phyloP scores from a whole-genome alignment of 176 grass and related monocot species.

The Coix lacrymajobi region DNA sequence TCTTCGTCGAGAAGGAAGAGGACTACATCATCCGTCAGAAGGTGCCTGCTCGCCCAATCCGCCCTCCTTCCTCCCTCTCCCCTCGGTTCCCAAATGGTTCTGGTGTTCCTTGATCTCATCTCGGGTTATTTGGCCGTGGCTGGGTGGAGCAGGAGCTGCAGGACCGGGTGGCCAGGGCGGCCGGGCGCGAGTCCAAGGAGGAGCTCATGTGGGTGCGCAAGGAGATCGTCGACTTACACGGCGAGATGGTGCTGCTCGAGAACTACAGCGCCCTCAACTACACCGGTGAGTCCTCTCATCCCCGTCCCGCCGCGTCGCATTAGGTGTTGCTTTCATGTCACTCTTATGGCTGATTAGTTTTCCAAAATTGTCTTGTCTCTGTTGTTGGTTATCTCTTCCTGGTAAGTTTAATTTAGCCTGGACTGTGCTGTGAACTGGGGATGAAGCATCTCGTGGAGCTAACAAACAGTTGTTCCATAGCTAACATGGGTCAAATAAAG shows the following conservation, averaged over 20 bases:
- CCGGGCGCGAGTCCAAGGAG: slow-evolving; percentile 54
- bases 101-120: slow-evolving; percentile 25
- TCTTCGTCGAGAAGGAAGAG: slow-evolving; percentile 98
- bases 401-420: neutral
- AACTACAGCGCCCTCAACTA: slow-evolving; percentile 99
- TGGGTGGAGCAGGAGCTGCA: slow-evolving; percentile 62
- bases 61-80: neutral
- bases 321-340: slow-evolving; percentile 1
- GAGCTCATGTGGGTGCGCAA: slow-evolving; percentile 88
- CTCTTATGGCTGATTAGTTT: neutral
- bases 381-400: neutral
- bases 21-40: slow-evolving; percentile 98
- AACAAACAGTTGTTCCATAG: neutral
- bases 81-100: neutral
- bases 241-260: slow-evolving; percentile 98
- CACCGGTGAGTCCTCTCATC: slow-evolving; percentile 43
- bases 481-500: slow-evolving; percentile 23
- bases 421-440: neutral
- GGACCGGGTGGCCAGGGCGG: slow-evolving; percentile 60
- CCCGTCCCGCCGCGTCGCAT: neutral
- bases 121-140: neutral
- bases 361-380: neutral
- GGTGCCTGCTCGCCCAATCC: slow-evolving; percentile 7
- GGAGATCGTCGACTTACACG: slow-evolving; percentile 93
- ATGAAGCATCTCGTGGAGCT: neutral